A percentile compares a stretch with the other conserved stretches of the same genome.
Evolutionary conservation across 805 yeast species (phyloP).

Genomic region (Debaryomyces castellii): DNA sequence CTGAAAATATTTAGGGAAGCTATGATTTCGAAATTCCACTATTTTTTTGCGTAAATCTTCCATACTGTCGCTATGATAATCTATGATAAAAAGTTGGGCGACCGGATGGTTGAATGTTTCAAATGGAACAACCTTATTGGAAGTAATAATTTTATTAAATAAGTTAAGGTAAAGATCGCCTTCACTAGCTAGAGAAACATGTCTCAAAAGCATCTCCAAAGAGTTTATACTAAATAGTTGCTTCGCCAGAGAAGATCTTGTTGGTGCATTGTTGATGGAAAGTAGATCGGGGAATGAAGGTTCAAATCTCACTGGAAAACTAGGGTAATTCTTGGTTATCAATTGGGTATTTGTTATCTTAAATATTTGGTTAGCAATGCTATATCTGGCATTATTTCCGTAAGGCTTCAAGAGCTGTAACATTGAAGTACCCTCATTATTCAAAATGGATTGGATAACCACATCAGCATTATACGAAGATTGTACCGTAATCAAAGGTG

Average conservation of each 20-base stretch:
- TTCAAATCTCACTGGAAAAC: conserved; percentile 58
- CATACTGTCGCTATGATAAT: conserved; percentile 48
- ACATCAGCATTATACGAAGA: conserved; percentile 47
- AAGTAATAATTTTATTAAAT: conserved; percentile 57
- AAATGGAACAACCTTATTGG: conserved; percentile 65
- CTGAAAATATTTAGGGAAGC: conserved; percentile 64
- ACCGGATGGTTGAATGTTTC: conserved; percentile 89
- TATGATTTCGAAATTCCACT: conserved; percentile 48
- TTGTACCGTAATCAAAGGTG: conserved; percentile 53
- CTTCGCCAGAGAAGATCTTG: conserved; percentile 9
- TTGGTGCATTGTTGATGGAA: conserved; percentile 24
- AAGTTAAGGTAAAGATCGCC: conserved; percentile 52
- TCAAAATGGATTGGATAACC: conserved; percentile 40
- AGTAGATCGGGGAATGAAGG: conserved; percentile 39
- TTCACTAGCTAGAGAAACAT: conserved; percentile 10
- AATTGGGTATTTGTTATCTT: conserved; percentile 53
- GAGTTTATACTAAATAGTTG: conserved; percentile 41
- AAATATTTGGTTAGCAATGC: conserved; percentile 39
- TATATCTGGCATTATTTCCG: conserved; percentile 52
- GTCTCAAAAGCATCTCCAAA: conserved; percentile 28
- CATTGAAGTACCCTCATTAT: conserved; percentile 35
- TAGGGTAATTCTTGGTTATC: conserved; percentile 47
- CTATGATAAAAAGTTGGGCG: conserved; percentile 66
- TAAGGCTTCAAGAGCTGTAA: conserved; percentile 52
- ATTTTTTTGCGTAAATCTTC: conserved; percentile 59